phyloP scores from a whole-genome alignment of 23 red algal species.

The Agarophyton chilense region DNA sequence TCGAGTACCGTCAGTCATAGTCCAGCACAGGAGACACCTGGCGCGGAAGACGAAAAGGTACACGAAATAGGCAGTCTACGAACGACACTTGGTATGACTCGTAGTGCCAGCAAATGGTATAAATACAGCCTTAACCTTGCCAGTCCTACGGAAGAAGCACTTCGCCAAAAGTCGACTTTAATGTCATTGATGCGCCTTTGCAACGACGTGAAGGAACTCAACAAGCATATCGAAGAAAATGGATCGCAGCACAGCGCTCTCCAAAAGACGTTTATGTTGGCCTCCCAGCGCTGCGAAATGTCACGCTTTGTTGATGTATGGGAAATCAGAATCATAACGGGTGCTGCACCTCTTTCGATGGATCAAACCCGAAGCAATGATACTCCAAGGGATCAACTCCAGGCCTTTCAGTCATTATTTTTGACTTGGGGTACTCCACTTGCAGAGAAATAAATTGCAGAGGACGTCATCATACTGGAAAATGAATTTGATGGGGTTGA shows the following conservation, averaged over 20 bases:
- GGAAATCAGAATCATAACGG: slow-evolving; percentile 19
- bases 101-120: slow-evolving; percentile 20
- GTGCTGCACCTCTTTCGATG: background rate
- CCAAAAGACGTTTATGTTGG: background rate
- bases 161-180: slow-evolving; percentile 12
- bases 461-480: slow-evolving; percentile 12
- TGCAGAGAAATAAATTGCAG: background rate
- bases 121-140: slow-evolving; percentile 17
- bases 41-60: no score
- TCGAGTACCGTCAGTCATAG: no score
- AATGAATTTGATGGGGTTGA: slow-evolving; percentile 4
- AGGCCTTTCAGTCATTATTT: slow-evolving; percentile 2
- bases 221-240: background rate
- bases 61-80: slow-evolving; percentile 7
- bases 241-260: background rate
- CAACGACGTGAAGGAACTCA: background rate
- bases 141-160: slow-evolving; percentile 16
- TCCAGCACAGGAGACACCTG: no score
- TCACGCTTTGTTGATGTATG: slow-evolving; percentile 3
- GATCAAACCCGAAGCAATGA: background rate
- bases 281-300: slow-evolving; percentile 19
- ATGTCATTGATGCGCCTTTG: slow-evolving; percentile 18
- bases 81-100: slow-evolving; percentile 4
- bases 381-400: background rate
- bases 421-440: slow-evolving; percentile 10